Evolutionary conservation across 2,329 filamentous ascomycete genomes (phyloP), one percentile per base, ranked within the genome.

Genomic region (Cercospora nicotianae): DNA sequence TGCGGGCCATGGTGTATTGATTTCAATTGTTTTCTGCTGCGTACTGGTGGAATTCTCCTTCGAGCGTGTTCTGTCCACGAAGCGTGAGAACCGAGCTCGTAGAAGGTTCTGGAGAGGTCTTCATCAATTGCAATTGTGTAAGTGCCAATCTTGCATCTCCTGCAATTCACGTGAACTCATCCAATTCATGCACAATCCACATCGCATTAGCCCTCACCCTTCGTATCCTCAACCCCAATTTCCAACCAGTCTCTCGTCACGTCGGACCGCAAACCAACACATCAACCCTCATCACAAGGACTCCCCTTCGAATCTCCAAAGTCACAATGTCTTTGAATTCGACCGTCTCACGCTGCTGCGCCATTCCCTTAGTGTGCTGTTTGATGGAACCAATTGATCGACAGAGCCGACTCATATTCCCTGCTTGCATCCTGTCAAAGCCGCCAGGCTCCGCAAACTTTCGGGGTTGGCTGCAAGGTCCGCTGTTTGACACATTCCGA

Each of bases 311-410:
- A 39, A 30, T 13, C 16, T n/a, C 23, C 13, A 45, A 62, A 62
- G 39, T 63, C 45, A 53, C 18, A 23, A n/a, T 39, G n/a, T 57
- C 28, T 63, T 63, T 55, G 31, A 57, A 55, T 63, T 63, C 48
- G 26, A 63, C 61, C 61, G 61, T 63, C 61, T 63, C 48, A 63
- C 61, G 45, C 61, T 63, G 45, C 42, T 55, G 61, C 61, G 61
- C 61, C 61, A 55, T 63, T 63, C 45, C 45, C 33, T 36, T 63
- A 63, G 61, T 55, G 30, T 55, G 30, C 26, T 55, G 61, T 53
- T 36, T 6, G n/a, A 55, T 13, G 61, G 45, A 18, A 57, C 61
- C 61, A 63, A 63, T 63, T 63, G 45, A 55, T 36, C 26, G 28
- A 36, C 30, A 13, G 16, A 51, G n/a, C 28, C 45, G 48, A 57